phyloP scores from a whole-genome alignment of 306 rosid species.

The Acacia crassicarpa region DNA sequence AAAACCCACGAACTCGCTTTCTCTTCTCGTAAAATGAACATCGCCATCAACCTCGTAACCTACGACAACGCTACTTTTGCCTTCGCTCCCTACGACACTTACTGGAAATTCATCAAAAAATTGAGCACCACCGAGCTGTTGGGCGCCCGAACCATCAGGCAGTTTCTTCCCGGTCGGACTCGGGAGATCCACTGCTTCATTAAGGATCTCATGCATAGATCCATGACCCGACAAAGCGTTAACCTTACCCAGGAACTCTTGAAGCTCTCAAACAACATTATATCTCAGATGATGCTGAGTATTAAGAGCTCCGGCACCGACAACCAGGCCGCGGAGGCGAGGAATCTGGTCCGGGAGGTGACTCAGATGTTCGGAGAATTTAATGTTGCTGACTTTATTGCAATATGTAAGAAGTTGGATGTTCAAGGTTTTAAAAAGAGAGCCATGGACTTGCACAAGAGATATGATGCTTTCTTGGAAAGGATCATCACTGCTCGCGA shows the following conservation, averaged over 20 bases:
- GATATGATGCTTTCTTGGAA: constrained; percentile 49
- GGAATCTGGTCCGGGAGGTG: constrained; percentile 40
- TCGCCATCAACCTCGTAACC: constrained; percentile 33
- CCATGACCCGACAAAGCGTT: constrained; percentile 19
- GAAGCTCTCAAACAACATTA: constrained; percentile 42
- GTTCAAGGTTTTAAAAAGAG: constrained; percentile 43
- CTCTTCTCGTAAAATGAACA: constrained; percentile 23
- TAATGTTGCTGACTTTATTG: constrained; percentile 37
- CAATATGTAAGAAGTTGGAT: constrained; percentile 30
- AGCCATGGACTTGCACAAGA: constrained; percentile 31
- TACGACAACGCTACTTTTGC: constrained; percentile 47
- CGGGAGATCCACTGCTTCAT: constrained; percentile 27
- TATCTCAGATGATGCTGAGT: constrained; percentile 50
- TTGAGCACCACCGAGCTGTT: constrained; percentile 40
- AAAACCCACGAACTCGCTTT: constrained; percentile 37
- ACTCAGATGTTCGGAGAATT: constrained; percentile 40
- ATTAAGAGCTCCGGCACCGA: constrained; percentile 33
- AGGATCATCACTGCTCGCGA: constrained; percentile 45
- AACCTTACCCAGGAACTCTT: constrained; percentile 39
- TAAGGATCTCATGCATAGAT: neutral
- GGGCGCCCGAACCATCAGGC: constrained; percentile 29
- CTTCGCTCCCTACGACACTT: constrained; percentile 45
- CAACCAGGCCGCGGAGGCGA: constrained; percentile 26
- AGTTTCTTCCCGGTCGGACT: constrained; percentile 26
- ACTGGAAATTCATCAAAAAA: constrained; percentile 50